Evolutionary conservation across 1,139 yeast genomes (phyloP), one percentile per base, ranked within the genome.

Genomic region (Kodamaea sp.): DNA sequence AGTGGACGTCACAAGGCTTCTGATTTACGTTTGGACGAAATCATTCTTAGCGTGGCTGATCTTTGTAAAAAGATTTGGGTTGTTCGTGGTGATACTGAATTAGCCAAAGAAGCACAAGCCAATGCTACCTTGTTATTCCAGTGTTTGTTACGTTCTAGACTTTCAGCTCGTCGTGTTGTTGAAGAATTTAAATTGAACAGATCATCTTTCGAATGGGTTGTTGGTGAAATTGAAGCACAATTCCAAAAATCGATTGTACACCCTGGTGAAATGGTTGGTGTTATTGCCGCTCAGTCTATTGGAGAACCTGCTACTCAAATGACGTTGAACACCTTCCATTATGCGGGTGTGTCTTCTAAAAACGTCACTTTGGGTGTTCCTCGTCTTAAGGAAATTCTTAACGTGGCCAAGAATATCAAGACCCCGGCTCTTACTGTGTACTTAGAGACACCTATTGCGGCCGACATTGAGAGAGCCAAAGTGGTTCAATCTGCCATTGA

Each of bases 181-280:
- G 95, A 89, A 57, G 99, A 92, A 61, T 92, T 80, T 65, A 81
- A 87, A 50, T 71, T 94, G 52, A 88, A 82, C 53, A 80, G 80
- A 50, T 80, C 80, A 39, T 94, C 98, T 0, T 92, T 92, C 56
- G 92, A 89, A 48, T 94, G 98, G 98, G 95, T 88, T 28, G 52
- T 89, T 43, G 97, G 96, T 55, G 96, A 92, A 58, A 77, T 94
- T 50, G 96, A 89, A 57, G 78, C 92, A 16, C 97, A 90, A 61
- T 94, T 90, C 68, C 90, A 87, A 49, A 86, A 85, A 62, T 83
- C 97, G 4, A 72, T 89, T 55, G 98, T 90, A 32, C 94, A 94
- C 49, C 97, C 99, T 8, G 99, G 99, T 73, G 98, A 92, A 63
- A 92, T 92, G 98, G 98, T 94, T 40, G 99, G 99, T 72, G 97